Evolutionary conservation across 1,139 yeast species (phyloP).

Genomic region (Yamadazyma taylorii): DNA sequence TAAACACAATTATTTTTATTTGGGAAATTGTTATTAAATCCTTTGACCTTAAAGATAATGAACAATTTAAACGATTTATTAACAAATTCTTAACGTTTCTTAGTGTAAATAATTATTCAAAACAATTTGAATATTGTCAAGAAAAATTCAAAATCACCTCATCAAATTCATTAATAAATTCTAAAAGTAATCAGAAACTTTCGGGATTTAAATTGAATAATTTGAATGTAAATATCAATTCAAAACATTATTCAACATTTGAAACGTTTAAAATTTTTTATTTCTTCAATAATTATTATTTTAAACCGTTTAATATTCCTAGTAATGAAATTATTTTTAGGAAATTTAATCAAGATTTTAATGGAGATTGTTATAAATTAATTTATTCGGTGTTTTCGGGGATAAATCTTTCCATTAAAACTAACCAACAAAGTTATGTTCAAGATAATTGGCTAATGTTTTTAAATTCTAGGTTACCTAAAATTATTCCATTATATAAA

Average conservation of each 20-base stretch:
- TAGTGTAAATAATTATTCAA: conserved; percentile 10
- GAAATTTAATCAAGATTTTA: conserved; percentile 16
- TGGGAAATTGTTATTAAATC: conserved; percentile 14
- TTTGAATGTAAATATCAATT: conserved; percentile 12
- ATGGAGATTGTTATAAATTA: conserved; percentile 23
- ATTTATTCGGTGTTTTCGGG: conserved; percentile 22
- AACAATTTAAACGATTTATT: conserved; percentile 12
- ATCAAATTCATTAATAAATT: conserved; percentile 1
- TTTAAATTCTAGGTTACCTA: conserved; percentile 31
- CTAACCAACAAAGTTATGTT: conserved; percentile 24
- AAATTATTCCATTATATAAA: conserved; percentile 17
- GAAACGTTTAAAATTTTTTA: conserved; percentile 27
- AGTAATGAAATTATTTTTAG: conserved; percentile 17
- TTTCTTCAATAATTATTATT: conserved; percentile 27
- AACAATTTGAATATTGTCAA: conserved; percentile 18
- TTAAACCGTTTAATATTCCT: conserved; percentile 26
- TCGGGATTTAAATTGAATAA: conserved; percentile 11
- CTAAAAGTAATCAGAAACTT: conserved; percentile 6
- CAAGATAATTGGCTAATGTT: conserved; percentile 38
- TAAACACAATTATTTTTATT: conserved; percentile 16
- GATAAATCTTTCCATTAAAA: conserved; percentile 12
- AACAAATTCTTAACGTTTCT: conserved; percentile 11
- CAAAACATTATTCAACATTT: conserved; percentile 14
- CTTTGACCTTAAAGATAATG: conserved; percentile 9
- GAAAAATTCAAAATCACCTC: conserved; percentile 10